Percentiles rank a stretch among this genome's conserved stretches.
Conservation (phyloP, 805 yeast species). For the Saccharomycopsis schoenii region DNA sequence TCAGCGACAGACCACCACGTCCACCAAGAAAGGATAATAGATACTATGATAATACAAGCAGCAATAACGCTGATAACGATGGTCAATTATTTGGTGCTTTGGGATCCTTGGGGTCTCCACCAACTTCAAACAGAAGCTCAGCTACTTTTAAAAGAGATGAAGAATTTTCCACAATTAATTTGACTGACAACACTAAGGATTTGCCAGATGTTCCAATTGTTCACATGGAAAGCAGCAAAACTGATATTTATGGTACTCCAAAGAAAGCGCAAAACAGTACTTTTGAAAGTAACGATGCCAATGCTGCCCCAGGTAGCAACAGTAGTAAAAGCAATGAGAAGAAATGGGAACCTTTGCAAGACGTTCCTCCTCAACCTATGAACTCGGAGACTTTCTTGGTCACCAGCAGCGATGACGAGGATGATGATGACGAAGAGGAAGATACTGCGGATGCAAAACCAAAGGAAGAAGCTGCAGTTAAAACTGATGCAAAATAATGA, state of each 20-base stretch:
- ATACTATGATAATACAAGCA: background rate
- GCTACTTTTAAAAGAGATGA: conserved; percentile 15
- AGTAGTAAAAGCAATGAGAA: background rate
- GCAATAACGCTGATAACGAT: background rate
- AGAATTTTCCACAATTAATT: conserved; percentile 10
- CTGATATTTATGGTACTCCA: conserved; percentile 15
- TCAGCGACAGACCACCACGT: conserved; percentile 7
- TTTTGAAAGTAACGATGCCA: background rate
- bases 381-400: conserved; percentile 16
- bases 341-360: conserved; percentile 19
- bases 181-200: conserved; percentile 13
- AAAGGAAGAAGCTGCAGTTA: background rate
- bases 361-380: conserved; percentile 17
- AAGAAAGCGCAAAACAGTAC: conserved; percentile 1
- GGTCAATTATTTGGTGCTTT: conserved; percentile 18
- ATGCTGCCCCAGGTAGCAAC: background rate
- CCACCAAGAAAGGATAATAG: background rate
- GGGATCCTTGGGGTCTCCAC: conserved; percentile 18
- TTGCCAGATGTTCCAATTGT: conserved; percentile 15
- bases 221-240: background rate
- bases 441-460: background rate
- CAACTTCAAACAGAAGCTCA: conserved; percentile 16
- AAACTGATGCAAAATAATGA: background rate
- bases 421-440: conserved; percentile 14
- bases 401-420: conserved; percentile 20